Evolutionary conservation across 2,329 filamentous ascomycete genomes (phyloP).

Genomic region (Pseudogymnoascus sp.): DNA sequence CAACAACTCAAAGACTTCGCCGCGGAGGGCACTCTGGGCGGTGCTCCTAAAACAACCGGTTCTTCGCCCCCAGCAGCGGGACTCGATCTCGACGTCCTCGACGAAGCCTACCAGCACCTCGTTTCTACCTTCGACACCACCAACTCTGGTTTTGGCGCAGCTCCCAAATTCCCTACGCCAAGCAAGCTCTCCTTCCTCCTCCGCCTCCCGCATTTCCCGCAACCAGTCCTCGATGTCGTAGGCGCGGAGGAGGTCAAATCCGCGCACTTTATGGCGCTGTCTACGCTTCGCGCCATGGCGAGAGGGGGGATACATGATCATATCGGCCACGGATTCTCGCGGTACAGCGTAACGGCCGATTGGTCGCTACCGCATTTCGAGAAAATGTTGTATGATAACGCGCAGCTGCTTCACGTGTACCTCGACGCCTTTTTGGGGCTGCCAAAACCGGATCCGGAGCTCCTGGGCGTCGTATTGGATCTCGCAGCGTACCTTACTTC

Average conservation of each 20-base stretch:
- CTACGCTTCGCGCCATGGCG: slow-evolving; percentile 72
- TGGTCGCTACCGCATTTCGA: slow-evolving; percentile 96
- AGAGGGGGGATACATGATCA: slow-evolving; percentile 65
- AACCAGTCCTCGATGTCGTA: slow-evolving; percentile 75
- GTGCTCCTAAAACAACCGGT: slow-evolving; percentile 9
- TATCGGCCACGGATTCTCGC: slow-evolving; percentile 68
- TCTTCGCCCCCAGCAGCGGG: slow-evolving; percentile 45
- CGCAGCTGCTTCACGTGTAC: slow-evolving; percentile 74
- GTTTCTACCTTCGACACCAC: slow-evolving; percentile 68
- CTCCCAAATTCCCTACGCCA: slow-evolving; percentile 86
- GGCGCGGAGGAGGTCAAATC: slow-evolving; percentile 67
- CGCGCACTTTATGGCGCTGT: slow-evolving; percentile 69
- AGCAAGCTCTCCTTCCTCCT: slow-evolving; percentile 78
- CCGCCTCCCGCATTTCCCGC: slow-evolving; percentile 61
- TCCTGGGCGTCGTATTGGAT: slow-evolving; percentile 71
- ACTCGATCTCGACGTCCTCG: slow-evolving; percentile 80
- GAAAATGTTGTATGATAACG: slow-evolving; percentile 93
- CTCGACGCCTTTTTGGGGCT: slow-evolving; percentile 68
- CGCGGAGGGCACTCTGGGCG: slow-evolving; percentile 67
- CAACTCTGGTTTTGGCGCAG: slow-evolving; percentile 69
- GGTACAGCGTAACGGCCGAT: slow-evolving; percentile 83
- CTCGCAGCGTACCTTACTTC: slow-evolving; percentile 79
- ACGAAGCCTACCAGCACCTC: slow-evolving; percentile 81
- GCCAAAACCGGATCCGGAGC: slow-evolving; percentile 48
- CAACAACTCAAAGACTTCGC: slow-evolving; percentile 78